Percentiles rank a stretch among this genome's conserved stretches.
phyloP scores from a whole-genome alignment of 2,329 filamentous ascomycete species.

The Cercospora beticola region DNA sequence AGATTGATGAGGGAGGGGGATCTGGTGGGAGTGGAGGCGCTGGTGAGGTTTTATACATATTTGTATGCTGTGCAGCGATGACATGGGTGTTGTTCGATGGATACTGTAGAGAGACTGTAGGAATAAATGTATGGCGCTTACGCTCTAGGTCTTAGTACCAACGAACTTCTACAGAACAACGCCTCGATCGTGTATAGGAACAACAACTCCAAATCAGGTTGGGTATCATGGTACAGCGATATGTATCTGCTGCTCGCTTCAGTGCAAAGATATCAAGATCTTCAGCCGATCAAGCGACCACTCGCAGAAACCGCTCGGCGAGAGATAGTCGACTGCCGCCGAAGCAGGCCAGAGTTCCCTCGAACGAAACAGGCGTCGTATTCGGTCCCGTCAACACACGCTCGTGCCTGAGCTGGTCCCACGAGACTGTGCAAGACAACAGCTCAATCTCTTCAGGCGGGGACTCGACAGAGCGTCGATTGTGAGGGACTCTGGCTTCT shows the following conservation, averaged over 20 bases:
- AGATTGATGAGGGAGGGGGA: slow-evolving; percentile 69
- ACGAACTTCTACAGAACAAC: neutral
- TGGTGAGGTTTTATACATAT: slow-evolving; percentile 71
- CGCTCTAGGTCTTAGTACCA: neutral
- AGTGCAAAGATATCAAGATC: neutral
- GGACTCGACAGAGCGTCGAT: neutral
- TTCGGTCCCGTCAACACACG: neutral
- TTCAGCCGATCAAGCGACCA: neutral
- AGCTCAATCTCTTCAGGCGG: neutral
- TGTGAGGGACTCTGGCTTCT: neutral
- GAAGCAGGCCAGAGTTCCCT: neutral
- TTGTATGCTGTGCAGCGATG: slow-evolving; percentile 42
- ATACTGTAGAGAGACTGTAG: neutral
- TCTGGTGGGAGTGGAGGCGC: slow-evolving; percentile 62
- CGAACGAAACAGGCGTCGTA: neutral
- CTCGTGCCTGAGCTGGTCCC: neutral
- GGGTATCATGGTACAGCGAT: neutral
- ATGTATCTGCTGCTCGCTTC: neutral
- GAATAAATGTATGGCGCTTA: too few relatives aligned
- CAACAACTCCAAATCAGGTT: neutral
- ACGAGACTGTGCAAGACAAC: neutral
- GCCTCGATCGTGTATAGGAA: neutral
- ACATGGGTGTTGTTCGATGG: neutral
- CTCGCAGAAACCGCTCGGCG: neutral
- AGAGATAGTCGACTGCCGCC: neutral